A percentile compares a stretch with the other conserved stretches of the same genome.
Evolutionary conservation across 805 yeast genomes (phyloP).

Genomic region (Candida lessepsii): DNA sequence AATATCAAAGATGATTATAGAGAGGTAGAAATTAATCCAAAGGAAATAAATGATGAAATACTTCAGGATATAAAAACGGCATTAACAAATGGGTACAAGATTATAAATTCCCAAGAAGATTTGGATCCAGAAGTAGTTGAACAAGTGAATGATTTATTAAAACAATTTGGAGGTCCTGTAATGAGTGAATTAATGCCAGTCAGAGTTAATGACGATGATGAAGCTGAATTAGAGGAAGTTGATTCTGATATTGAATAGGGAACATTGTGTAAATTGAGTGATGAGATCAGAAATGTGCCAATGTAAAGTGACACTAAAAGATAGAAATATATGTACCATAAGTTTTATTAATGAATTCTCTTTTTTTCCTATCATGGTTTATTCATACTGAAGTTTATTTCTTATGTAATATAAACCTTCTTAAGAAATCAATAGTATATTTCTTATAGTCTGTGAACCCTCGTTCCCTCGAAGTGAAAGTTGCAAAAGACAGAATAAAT

Average conservation of each 20-base stretch:
- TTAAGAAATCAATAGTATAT: no score
- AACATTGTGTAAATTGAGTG: no score
- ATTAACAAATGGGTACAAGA: constrained; percentile 45
- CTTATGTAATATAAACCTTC: no score
- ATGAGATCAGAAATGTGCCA: no score
- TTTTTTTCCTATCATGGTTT: no score
- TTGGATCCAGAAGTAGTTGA: constrained; percentile 58
- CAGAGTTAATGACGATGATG: constrained; percentile 40
- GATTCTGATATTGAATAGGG: constrained; percentile 19
- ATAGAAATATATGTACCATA: no score
- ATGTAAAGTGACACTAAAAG: no score
- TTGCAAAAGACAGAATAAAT: no score
- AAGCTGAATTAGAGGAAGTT: constrained; percentile 39
- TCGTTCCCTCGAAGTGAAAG: no score
- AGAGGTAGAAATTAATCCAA: constrained; percentile 22
- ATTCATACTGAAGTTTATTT: no score
- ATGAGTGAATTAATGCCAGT: constrained; percentile 40
- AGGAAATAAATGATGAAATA: constrained; percentile 28
- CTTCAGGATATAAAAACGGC: constrained; percentile 43
- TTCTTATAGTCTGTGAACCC: no score
- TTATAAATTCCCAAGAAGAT: constrained; percentile 33
- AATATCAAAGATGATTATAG: constrained; percentile 41
- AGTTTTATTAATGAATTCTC: no score
- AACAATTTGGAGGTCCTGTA: constrained; percentile 61
- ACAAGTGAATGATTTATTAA: constrained; percentile 51